Percentiles rank a stretch among this genome's conserved stretches.
phyloP scores from a whole-genome alignment of 192 early-diverging fungal genomes.

The Podila minutissima region DNA sequence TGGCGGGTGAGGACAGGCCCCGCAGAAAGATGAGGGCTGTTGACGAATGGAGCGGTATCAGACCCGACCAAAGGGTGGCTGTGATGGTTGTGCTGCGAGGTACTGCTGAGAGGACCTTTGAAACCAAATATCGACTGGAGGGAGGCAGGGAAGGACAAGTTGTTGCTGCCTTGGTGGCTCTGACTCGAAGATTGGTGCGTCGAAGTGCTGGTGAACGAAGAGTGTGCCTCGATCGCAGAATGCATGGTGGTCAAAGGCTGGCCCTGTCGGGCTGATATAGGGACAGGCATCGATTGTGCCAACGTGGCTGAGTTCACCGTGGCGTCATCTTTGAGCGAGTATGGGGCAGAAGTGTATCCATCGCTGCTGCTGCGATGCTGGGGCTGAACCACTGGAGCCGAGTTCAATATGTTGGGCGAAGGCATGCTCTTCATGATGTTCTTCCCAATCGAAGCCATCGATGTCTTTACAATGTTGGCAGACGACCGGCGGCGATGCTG shows the following conservation, averaged over 20 bases:
- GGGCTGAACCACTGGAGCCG: slow-evolving; percentile 3
- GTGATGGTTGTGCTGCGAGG: not conserved
- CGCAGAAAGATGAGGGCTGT: not conserved
- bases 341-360: slow-evolving; percentile 3
- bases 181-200: not conserved
- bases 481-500: slow-evolving; percentile 23
- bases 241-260: not conserved
- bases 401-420: slow-evolving; percentile 19
- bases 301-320: not conserved
- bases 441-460: slow-evolving; percentile 16
- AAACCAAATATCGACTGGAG: not conserved
- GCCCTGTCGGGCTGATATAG: not conserved
- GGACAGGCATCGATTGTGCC: not conserved
- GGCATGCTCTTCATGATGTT: slow-evolving; percentile 35
- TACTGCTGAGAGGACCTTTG: not conserved
- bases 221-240: not conserved
- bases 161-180: not conserved
- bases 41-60: not conserved
- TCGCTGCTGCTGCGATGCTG: not conserved
- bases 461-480: not conserved
- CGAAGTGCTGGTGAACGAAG: not conserved
- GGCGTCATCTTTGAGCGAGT: not conserved
- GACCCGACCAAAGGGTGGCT: not conserved
- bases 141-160: not conserved
- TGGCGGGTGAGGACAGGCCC: slow-evolving; percentile 13